These are phyloP conservation scores for Neurospora crassa DNA, from an alignment of 2,329 filamentous ascomycete genomes.

Conservation along the genomic window DNA sequence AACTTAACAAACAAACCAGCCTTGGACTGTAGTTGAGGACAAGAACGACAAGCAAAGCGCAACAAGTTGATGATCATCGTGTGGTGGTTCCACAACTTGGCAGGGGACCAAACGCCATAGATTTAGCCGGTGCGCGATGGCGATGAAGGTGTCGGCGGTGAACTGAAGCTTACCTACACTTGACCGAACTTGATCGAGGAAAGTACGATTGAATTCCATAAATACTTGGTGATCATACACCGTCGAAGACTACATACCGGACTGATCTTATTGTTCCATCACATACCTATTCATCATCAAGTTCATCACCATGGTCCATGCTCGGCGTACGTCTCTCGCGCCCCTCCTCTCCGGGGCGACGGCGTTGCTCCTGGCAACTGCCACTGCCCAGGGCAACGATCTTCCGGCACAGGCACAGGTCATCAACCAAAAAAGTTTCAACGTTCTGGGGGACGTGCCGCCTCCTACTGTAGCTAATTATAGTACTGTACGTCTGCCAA, in stretches of 20 bases:
- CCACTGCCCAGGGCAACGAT: not conserved
- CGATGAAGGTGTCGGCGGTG: not conserved
- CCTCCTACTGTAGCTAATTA: slow-evolving; percentile 28
- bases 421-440: slow-evolving; percentile 35
- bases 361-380: slow-evolving; percentile 1
- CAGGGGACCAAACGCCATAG: not conserved
- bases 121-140: not conserved
- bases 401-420: slow-evolving; percentile 29
- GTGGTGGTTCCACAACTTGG: not conserved
- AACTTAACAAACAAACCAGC: no score
- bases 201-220: not conserved
- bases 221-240: not conserved
- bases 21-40: not conserved
- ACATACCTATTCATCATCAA: not conserved
- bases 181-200: not conserved
- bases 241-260: not conserved
- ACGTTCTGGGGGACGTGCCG: slow-evolving; percentile 28
- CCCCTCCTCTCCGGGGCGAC: not conserved
- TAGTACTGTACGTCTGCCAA: slow-evolving; percentile 22
- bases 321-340: not conserved
- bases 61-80: not conserved
- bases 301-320: not conserved
- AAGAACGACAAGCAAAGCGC: not conserved
- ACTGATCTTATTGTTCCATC: not conserved
- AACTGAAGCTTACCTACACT: not conserved